Conservation (phyloP, 495 filamentous ascomycete species). For the Penicillium egyptiacum region DNA sequence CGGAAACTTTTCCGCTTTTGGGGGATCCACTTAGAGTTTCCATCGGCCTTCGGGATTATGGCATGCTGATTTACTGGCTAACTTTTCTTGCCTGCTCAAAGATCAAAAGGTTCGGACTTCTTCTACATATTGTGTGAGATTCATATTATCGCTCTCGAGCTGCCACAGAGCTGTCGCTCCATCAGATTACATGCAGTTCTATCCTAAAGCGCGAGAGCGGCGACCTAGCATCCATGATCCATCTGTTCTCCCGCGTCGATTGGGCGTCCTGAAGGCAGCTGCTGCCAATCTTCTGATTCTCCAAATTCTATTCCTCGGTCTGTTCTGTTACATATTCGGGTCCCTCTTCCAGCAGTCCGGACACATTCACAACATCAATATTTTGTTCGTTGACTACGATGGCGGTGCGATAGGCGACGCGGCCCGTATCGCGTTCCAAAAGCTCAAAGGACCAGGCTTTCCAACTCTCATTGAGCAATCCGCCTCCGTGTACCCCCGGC, state of each 20-base stretch:
- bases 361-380: slow-evolving; percentile 43
- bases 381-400: slow-evolving; percentile 55
- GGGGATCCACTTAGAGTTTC: not conserved
- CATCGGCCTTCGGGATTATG: not conserved
- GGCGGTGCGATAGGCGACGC: slow-evolving; percentile 45
- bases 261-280: slow-evolving; percentile 24
- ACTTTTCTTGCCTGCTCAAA: not conserved
- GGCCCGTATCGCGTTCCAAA: slow-evolving; percentile 41
- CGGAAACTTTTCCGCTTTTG: not conserved
- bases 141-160: not conserved
- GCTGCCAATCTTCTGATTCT: slow-evolving; percentile 25
- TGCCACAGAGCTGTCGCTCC: not conserved
- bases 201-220: slow-evolving; percentile 25
- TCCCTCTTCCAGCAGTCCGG: slow-evolving; percentile 40
- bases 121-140: not conserved
- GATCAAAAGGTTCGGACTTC: not conserved
- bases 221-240: slow-evolving; percentile 27
- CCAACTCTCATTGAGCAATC: slow-evolving; percentile 40
- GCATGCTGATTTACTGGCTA: not conserved
- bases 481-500: slow-evolving; percentile 26
- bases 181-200: slow-evolving; percentile 18
- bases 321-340: slow-evolving; percentile 50
- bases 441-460: slow-evolving; percentile 37
- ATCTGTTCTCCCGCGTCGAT: slow-evolving; percentile 21
- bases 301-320: slow-evolving; percentile 42